Base-by-base conservation (phyloP, 495 filamentous ascomycete genomes). In the Hypomontagnella monticulosa region DNA sequence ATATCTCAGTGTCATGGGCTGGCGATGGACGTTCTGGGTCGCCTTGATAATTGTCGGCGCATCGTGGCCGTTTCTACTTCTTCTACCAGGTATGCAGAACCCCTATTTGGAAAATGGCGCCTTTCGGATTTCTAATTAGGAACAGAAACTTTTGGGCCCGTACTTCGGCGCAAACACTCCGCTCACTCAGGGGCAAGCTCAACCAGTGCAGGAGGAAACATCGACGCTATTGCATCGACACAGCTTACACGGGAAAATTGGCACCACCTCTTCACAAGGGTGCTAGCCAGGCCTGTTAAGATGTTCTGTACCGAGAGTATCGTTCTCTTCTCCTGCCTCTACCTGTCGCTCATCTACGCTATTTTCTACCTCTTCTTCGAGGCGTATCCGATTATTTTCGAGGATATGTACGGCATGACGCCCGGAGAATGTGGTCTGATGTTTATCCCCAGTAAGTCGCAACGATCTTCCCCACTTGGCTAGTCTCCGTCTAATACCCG, bases 311-410 rank as follows among this genome's bases (percentile, higher is more conserved):
- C 75, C 30, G 90, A 92, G 72, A 82, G 83, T 4, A 81, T 92
- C 23, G 86, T 91, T 1, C 75, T 84, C 9, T 79, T 88, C 56
- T 83, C 81, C 1, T 87, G 85, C 30, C 66, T 91, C 4, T 91
- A 88, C 11, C 30, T 67, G 77, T 91, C 8, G 78, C 83, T 4
- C 77, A 89, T 6, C 78, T 92, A 91, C 66, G 85, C 83, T 3
- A 87, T 91, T 12, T 91, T 92, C 57, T 91, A 88, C 70, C 83
- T 91, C 58, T 89, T 78, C 53, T 85, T 91, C 59, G 83, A 87
- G 40, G 81, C 84, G 12, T 88, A 84, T 62, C 84, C 85, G 0
- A 73, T 84, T 10, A 87, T 88, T 44, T 89, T 85, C 57, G 55
- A 79, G 52, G 76, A 69, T 2, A 72, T 79, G 11, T 83, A 83